Evolutionary conservation across 192 early-diverging fungal genomes (phyloP).

Genomic region (Podila horticola): DNA sequence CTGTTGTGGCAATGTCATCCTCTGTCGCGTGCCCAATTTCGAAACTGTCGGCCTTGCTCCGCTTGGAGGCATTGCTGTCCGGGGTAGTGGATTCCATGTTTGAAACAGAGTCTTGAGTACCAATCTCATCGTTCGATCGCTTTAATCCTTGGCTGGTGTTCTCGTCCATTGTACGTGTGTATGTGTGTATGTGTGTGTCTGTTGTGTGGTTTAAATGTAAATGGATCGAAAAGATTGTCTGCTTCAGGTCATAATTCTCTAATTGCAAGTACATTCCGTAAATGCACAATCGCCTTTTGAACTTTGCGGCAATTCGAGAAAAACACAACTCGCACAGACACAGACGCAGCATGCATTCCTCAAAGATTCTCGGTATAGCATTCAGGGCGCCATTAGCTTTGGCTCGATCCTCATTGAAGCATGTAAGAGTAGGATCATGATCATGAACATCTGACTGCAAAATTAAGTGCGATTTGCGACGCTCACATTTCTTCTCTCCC

Average conservation of each 20-base stretch:
- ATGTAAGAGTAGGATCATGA: not conserved
- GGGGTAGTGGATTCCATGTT: too few relatives aligned
- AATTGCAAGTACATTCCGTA: not conserved
- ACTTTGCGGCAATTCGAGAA: not conserved
- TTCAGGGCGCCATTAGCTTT: not conserved
- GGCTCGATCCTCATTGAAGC: not conserved
- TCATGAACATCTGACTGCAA: not conserved
- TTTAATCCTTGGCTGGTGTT: not conserved
- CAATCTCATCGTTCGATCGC: too few relatives aligned
- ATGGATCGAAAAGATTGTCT: not conserved
- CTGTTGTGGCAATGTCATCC: too few relatives aligned
- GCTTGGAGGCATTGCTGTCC: too few relatives aligned
- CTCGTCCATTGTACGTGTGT: not conserved
- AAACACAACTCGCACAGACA: not conserved
- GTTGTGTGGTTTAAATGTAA: not conserved
- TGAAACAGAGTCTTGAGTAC: too few relatives aligned
- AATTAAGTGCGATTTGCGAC: too few relatives aligned
- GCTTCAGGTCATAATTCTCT: not conserved
- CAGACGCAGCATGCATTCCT: not conserved
- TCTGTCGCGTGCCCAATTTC: too few relatives aligned
- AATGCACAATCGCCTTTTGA: not conserved
- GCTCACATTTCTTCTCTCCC: not conserved
- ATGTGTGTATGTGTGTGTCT: not conserved
- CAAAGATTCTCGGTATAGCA: not conserved
- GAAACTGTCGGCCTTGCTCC: too few relatives aligned